These are phyloP conservation scores for Cutaneotrichosporon spelunceum DNA, from an alignment of 1,284 basidiomycete species.

Conservation along the genomic window DNA sequence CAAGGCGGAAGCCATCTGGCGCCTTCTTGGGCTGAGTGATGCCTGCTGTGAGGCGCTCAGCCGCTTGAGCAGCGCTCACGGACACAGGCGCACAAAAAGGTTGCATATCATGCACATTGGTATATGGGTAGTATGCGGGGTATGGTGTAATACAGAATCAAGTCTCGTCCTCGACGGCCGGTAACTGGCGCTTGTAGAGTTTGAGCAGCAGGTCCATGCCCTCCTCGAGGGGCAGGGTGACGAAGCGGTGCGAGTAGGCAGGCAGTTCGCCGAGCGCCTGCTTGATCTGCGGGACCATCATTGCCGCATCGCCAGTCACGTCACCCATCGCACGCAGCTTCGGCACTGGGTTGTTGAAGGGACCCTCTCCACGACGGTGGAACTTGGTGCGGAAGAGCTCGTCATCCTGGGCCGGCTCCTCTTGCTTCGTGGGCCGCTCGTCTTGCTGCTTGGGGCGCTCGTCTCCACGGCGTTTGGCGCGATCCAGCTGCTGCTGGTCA, in stretches of 20 bases:
- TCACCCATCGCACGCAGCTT: slow-evolving; percentile 80
- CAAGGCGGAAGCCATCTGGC: too few relatives aligned
- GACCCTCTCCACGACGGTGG: slow-evolving; percentile 23
- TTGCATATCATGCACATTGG: slow-evolving; percentile 10
- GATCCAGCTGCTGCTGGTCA: slow-evolving; percentile 36
- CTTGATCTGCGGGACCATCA: slow-evolving; percentile 71
- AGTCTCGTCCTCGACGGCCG: slow-evolving; percentile 13
- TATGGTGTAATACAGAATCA: slow-evolving; percentile 7
- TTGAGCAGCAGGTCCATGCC: slow-evolving; percentile 77
- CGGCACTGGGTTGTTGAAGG: slow-evolving; percentile 39
- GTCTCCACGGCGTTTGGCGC: slow-evolving; percentile 34
- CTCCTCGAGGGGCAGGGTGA: slow-evolving; percentile 73
- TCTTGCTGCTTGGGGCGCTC: slow-evolving; percentile 9
- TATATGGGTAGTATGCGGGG: slow-evolving; percentile 16
- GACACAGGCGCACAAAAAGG: background rate
- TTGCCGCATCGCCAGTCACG: slow-evolving; percentile 74
- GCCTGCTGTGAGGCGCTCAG: too few relatives aligned
- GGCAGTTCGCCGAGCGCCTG: slow-evolving; percentile 76
- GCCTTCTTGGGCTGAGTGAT: too few relatives aligned
- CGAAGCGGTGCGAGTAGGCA: slow-evolving; percentile 81
- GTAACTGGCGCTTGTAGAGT: slow-evolving; percentile 73
- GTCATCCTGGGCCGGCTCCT: background rate
- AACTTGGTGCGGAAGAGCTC: slow-evolving; percentile 15
- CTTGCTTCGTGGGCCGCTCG: slow-evolving; percentile 5
- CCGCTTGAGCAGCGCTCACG: too few relatives aligned